Conservation (phyloP, 129 eudicot species). For the Centella asiatica region DNA sequence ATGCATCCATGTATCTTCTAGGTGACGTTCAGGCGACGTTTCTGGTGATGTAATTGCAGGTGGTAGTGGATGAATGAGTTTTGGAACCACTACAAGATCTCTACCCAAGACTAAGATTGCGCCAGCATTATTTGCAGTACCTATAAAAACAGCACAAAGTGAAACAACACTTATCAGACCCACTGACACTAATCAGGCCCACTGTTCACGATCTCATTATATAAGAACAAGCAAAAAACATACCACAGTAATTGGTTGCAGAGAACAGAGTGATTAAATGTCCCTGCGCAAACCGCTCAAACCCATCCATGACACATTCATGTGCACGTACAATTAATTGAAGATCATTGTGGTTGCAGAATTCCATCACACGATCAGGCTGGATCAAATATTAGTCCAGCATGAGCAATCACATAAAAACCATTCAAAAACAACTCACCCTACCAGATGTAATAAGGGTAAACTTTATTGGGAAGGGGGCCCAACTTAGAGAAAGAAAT, state of each 20-base stretch:
- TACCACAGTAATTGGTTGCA: constrained; percentile 95
- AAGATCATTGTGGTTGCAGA: constrained; percentile 93
- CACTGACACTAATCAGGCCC: not conserved
- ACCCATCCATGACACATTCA: constrained; percentile 99
- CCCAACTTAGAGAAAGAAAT: no score
- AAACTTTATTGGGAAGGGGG: no score
- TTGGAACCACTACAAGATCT: constrained; percentile 95
- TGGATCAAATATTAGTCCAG: constrained; percentile 16
- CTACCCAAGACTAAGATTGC: constrained; percentile 95
- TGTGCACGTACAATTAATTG: constrained; percentile 91
- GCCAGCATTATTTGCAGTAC: constrained; percentile 98
- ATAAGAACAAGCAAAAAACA: constrained; percentile 10
- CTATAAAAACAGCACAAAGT: constrained; percentile 25
- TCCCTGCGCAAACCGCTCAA: constrained; percentile 96
- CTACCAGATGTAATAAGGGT: not conserved
- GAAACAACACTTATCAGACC: not conserved
- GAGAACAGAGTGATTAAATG: constrained; percentile 88
- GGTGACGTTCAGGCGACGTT: constrained; percentile 74
- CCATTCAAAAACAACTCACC: no score
- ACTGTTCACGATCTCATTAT: not conserved
- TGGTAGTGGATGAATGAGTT: constrained; percentile 94
- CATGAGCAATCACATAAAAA: not conserved
- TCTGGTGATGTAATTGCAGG: constrained; percentile 89
- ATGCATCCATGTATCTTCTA: constrained; percentile 99
- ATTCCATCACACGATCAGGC: constrained; percentile 99